phyloP scores from a whole-genome alignment of 2,329 filamentous ascomycete species.

The Grosmannia penicillata region DNA sequence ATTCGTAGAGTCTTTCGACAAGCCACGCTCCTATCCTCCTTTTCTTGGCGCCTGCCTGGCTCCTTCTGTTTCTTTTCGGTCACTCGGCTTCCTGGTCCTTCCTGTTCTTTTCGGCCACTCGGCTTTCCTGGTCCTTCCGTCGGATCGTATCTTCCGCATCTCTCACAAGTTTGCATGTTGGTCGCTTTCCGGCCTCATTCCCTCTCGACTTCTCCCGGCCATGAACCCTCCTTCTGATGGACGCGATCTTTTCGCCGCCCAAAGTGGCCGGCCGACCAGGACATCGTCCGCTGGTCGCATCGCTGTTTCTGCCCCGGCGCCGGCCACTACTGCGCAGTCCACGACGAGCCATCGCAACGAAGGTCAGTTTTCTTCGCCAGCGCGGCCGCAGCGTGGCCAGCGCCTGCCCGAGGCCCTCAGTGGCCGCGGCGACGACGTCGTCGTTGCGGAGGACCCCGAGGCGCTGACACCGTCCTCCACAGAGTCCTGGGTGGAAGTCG shows the following conservation, averaged over 20 bases:
- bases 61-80: no score
- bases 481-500: slow-evolving; percentile 96
- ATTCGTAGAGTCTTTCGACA: no score
- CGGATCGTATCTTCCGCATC: no score
- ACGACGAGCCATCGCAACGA: slow-evolving; percentile 16
- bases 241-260: slow-evolving; percentile 5
- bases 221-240: neutral
- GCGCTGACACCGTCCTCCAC: slow-evolving; percentile 15
- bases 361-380: slow-evolving; percentile 14
- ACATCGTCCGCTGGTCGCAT: neutral
- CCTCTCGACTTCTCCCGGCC: no score
- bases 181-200: no score
- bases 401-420: neutral
- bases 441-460: neutral
- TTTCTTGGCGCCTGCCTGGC: neutral
- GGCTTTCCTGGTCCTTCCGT: no score
- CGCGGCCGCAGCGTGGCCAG: neutral
- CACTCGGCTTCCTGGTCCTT: no score
- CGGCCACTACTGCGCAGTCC: slow-evolving; percentile 8
- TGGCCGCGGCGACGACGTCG: neutral
- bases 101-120: no score
- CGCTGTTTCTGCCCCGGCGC: neutral
- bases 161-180: no score
- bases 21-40: neutral
- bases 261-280: no score